Evolutionary conservation across 768 basidiomycete genomes (phyloP), one percentile per base, ranked within the genome.

Genomic region (Russula lepida): DNA sequence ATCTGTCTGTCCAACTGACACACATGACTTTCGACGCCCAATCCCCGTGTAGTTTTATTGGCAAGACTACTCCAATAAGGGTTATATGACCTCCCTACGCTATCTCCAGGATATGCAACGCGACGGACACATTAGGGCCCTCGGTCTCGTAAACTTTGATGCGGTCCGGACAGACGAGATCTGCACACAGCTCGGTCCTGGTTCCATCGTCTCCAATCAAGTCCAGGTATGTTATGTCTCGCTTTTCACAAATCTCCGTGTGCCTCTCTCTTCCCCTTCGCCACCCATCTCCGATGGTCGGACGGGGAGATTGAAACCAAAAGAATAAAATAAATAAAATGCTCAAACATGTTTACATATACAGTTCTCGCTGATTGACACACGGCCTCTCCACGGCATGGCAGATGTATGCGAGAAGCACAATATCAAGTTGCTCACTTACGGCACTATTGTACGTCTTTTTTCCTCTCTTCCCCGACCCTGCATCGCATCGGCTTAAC

Each of bases 61-160:
- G 89, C 83, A 90, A 65, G 81, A 92, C 67, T 82, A 83, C 67
- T 70, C 73, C 43, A 75, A 81, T 59, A 73, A 74, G 62, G 75
- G 75, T 27, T 82, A 83, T 68, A 66, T 83, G 35, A 73, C 72
- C 3, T 76, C 78, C 5, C 71, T 80, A 49, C 75, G 78, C 32
- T 74, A 83, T 63, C 76, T 92, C 6, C 75, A 78, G 19, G 80
- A 84, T 62, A 71, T 92, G n/a, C 82, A 81, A 66, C 66, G 72
- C 1, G 80, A 84, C 57, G 84, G 83, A 4, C 69, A 80, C 62
- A 86, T 91, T 64, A 73, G 77, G 21, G 78, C 82, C 17, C 78
- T 92, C 27, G 90, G 90, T 2, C 75, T 92, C 46, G 88, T 86
- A 72, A 92, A 92, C 70, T 92, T 92, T 66, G 89, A 92, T 72